Percentiles rank a stretch among this genome's conserved stretches.
These are phyloP conservation scores for Macrotyloma uniflorum DNA, from an alignment of 306 rosid species.

Conservation along the genomic window DNA sequence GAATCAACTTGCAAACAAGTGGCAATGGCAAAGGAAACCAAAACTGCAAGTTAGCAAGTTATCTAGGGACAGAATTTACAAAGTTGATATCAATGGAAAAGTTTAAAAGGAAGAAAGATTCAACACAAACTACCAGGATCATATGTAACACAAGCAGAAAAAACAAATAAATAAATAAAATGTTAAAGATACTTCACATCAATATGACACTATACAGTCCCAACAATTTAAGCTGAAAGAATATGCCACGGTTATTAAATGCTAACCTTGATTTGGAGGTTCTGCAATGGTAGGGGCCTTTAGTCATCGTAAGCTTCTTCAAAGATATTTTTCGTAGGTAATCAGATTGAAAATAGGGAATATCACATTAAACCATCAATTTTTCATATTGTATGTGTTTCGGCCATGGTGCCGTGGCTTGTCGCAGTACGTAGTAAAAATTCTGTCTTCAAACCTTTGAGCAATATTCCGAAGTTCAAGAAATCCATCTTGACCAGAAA, in stretches of 20 bases:
- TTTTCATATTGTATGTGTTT: background rate
- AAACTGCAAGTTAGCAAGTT: too few relatives aligned
- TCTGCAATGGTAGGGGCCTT: too few relatives aligned
- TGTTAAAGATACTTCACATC: constrained; percentile 10
- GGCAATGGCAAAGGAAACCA: too few relatives aligned
- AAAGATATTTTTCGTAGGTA: constrained; percentile 53
- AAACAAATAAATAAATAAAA: constrained; percentile 11
- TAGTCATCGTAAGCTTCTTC: too few relatives aligned
- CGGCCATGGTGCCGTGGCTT: too few relatives aligned
- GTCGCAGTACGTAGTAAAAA: constrained; percentile 71
- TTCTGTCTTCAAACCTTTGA: constrained; percentile 83
- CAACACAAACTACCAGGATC: constrained; percentile 15
- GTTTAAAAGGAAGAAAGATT: background rate
- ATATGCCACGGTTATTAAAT: constrained; percentile 27
- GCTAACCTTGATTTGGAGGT: constrained; percentile 61
- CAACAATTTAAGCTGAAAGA: constrained; percentile 25
- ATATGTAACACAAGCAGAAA: constrained; percentile 23
- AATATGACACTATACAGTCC: constrained; percentile 3
- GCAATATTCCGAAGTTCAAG: constrained; percentile 79
- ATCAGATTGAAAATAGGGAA: constrained; percentile 51
- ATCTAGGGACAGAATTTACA: too few relatives aligned
- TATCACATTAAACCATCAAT: constrained; percentile 12
- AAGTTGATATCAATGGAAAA: background rate
- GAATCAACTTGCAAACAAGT: too few relatives aligned
- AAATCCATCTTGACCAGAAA: constrained; percentile 73